Conservation (phyloP, 495 filamentous ascomycete genomes). For the Penicillium riverlandense region DNA sequence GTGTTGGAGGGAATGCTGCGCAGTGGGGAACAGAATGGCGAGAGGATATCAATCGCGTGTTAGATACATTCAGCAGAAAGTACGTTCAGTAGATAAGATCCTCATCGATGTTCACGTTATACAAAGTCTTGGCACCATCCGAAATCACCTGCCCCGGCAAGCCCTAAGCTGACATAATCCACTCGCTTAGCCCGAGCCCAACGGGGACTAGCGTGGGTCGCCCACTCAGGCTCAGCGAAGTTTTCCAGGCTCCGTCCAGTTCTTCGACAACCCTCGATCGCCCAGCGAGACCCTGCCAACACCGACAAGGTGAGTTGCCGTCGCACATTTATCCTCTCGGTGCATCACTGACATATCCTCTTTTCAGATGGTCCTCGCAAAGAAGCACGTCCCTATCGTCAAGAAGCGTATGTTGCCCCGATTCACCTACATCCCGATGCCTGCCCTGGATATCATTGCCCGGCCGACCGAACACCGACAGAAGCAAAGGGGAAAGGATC, state of each 20-base stretch:
- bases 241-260: slow-evolving; percentile 31
- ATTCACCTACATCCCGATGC: slow-evolving; percentile 5
- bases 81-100: no score
- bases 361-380: slow-evolving; percentile 88
- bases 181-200: slow-evolving; percentile 34
- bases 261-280: slow-evolving; percentile 42
- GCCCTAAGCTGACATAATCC: slow-evolving; percentile 22
- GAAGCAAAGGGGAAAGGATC: slow-evolving; percentile 1
- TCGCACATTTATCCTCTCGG: background rate
- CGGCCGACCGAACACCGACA: slow-evolving; percentile 11
- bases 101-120: background rate
- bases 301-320: slow-evolving; percentile 38
- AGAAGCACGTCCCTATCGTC: slow-evolving; percentile 97
- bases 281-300: slow-evolving; percentile 35
- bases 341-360: slow-evolving; percentile 7
- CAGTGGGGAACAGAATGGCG: slow-evolving; percentile 53
- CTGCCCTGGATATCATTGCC: slow-evolving; percentile 16
- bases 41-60: slow-evolving; percentile 21
- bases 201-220: slow-evolving; percentile 31
- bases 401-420: slow-evolving; percentile 85
- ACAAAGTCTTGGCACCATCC: slow-evolving; percentile 11
- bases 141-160: slow-evolving; percentile 7
- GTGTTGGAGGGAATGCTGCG: slow-evolving; percentile 58
- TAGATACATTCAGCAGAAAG: background rate
- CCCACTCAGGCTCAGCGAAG: slow-evolving; percentile 28